Evolutionary conservation across 148 eudicot species (phyloP).

Genomic region (Cornus kousa): DNA sequence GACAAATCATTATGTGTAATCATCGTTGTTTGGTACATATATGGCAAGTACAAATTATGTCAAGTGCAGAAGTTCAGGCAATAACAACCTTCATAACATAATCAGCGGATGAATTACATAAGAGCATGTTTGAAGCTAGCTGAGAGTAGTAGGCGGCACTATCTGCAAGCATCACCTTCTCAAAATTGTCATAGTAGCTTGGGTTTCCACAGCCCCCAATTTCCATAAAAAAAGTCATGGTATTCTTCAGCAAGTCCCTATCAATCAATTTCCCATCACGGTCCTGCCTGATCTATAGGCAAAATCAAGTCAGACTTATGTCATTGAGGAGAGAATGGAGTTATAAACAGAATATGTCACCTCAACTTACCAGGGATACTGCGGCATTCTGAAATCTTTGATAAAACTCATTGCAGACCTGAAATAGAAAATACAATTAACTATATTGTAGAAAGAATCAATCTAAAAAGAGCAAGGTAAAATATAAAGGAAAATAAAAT

Average conservation of each 20-base stretch:
- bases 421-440: conserved; percentile 2
- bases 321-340: background rate
- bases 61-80: background rate
- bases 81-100: conserved; percentile 19
- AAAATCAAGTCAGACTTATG: background rate
- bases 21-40: no score
- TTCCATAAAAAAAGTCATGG: conserved; percentile 24
- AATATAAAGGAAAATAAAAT: background rate
- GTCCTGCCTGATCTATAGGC: conserved; percentile 20
- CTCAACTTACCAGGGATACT: conserved; percentile 21
- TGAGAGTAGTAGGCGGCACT: conserved; percentile 17
- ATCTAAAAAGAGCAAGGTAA: background rate
- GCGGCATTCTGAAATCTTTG: conserved; percentile 18
- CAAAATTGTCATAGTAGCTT: conserved; percentile 17
- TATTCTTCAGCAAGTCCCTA: conserved; percentile 16
- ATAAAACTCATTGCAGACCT: conserved; percentile 23
- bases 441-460: background rate
- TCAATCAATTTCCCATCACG: conserved; percentile 9
- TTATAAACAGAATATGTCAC: background rate
- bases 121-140: conserved; percentile 18
- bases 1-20: background rate
- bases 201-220: conserved; percentile 17
- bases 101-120: conserved; percentile 9
- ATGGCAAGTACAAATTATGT: background rate
- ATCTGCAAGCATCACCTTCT: conserved; percentile 19